Conservation (phyloP, 352 stramenopile species). For the Elongisporangium undulatum region DNA sequence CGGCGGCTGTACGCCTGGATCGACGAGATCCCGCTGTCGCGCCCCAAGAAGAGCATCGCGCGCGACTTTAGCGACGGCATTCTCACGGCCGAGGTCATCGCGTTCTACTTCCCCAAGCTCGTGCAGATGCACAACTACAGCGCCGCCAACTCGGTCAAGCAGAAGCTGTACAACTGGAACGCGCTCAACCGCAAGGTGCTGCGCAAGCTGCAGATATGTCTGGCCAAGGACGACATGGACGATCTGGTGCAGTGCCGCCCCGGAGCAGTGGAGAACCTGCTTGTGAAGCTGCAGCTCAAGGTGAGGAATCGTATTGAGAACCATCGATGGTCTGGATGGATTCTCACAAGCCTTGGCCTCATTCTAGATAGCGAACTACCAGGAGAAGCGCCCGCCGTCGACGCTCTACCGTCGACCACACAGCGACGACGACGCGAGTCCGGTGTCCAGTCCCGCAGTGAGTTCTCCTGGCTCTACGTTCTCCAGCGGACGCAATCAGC, state of each 20-base stretch:
- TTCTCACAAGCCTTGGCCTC: neutral
- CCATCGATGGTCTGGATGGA: neutral
- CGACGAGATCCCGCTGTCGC: constrained; percentile 92
- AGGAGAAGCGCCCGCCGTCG: constrained; percentile 40
- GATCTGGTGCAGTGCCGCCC: constrained; percentile 87
- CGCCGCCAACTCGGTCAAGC: constrained; percentile 86
- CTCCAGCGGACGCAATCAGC: neutral
- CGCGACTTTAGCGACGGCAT: constrained; percentile 95
- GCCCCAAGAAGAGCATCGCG: constrained; percentile 94
- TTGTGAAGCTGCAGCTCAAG: constrained; percentile 90
- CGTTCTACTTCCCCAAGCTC: constrained; percentile 93
- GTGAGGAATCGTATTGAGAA: constrained; percentile 17
- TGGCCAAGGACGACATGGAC: constrained; percentile 90
- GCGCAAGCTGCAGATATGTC: constrained; percentile 72
- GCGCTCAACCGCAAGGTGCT: constrained; percentile 93
- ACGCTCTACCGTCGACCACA: constrained; percentile 10
- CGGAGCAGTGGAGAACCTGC: constrained; percentile 88
- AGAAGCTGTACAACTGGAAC: constrained; percentile 97
- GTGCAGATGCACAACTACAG: constrained; percentile 97
- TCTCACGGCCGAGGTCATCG: constrained; percentile 87
- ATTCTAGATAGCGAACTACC: constrained; percentile 73
- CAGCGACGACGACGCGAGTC: constrained; percentile 25
- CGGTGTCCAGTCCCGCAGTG: neutral
- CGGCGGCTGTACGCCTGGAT: constrained; percentile 95
- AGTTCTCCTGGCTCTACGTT: neutral